Conservation (phyloP, 2,329 filamentous ascomycete species). For the Trichoderma sp. region DNA sequence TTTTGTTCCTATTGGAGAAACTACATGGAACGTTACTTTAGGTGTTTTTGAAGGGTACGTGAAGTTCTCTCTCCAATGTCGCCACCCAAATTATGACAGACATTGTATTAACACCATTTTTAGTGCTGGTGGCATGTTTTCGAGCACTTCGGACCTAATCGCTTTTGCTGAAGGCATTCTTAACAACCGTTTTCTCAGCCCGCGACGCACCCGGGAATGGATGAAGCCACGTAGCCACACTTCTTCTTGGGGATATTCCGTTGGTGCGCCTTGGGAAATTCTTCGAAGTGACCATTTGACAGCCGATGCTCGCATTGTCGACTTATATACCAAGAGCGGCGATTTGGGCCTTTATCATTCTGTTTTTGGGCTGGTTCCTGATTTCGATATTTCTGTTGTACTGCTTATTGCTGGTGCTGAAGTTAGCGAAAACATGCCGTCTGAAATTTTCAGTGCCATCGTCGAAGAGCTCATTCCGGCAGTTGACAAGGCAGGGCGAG, state of each 20-base stretch:
- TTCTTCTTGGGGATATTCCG: constrained; percentile 40
- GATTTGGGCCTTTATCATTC: constrained; percentile 45
- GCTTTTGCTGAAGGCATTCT: constrained; percentile 49
- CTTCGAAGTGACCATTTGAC: constrained; percentile 42
- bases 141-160: constrained; percentile 48
- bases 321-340: constrained; percentile 52
- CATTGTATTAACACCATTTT: neutral
- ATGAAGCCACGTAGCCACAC: constrained; percentile 47
- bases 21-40: constrained; percentile 41
- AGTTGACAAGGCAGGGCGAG: neutral
- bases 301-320: constrained; percentile 43
- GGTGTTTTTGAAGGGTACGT: constrained; percentile 38
- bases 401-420: constrained; percentile 35
- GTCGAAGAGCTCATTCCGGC: neutral
- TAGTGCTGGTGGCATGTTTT: constrained; percentile 48
- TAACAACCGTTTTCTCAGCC: constrained; percentile 46
- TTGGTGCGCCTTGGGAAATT: constrained; percentile 55
- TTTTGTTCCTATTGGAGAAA: constrained; percentile 44
- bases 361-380: constrained; percentile 47
- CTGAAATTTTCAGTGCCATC: constrained; percentile 36
- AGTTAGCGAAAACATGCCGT: constrained; percentile 31
- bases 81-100: too few species aligned
- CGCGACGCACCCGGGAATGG: constrained; percentile 48
- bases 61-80: too few species aligned
- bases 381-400: constrained; percentile 43